These are phyloP conservation scores for Exophiala spinifera DNA, from an alignment of 2,329 filamentous ascomycete genomes.

Conservation along the genomic window DNA sequence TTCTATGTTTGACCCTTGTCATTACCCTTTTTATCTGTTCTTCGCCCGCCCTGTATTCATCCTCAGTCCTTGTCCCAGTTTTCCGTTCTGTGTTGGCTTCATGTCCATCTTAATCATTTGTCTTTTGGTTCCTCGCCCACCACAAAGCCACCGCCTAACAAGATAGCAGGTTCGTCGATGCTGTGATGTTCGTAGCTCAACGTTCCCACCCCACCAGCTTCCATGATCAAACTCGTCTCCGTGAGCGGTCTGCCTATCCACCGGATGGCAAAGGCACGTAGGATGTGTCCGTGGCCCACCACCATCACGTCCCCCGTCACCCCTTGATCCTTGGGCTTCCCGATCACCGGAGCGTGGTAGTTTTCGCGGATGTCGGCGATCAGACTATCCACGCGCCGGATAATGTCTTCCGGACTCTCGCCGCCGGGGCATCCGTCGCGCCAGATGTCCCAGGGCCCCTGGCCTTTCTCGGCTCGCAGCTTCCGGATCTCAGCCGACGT, in stretches of 20 bases:
- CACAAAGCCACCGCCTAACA: constrained; percentile 70
- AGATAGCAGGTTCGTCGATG: constrained; percentile 73
- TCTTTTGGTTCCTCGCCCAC: constrained; percentile 32
- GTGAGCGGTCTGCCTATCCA: constrained; percentile 74
- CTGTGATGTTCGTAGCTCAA: constrained; percentile 79
- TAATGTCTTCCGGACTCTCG: constrained; percentile 75
- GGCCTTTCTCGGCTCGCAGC: constrained; percentile 55
- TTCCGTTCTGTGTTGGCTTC: too few relatives aligned
- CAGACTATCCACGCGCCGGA: constrained; percentile 67
- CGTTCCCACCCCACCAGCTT: constrained; percentile 80
- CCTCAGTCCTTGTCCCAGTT: too few relatives aligned
- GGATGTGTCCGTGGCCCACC: constrained; percentile 86
- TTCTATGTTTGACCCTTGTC: too few relatives aligned
- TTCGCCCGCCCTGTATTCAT: too few relatives aligned
- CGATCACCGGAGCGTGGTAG: constrained; percentile 63
- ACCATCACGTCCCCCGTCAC: constrained; percentile 64
- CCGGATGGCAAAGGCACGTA: constrained; percentile 81
- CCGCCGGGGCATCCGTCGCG: constrained; percentile 80
- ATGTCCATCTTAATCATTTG: constrained; percentile 14
- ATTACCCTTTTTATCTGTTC: too few relatives aligned
- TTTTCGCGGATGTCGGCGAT: constrained; percentile 70
- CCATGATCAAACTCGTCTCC: constrained; percentile 76
- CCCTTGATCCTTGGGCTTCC: constrained; percentile 46
- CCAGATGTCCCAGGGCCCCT: constrained; percentile 78
- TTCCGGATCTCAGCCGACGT: constrained; percentile 67